Base-by-base conservation (phyloP, 2,329 filamentous ascomycete genomes). In the Aspergillus spinulosporus region DNA sequence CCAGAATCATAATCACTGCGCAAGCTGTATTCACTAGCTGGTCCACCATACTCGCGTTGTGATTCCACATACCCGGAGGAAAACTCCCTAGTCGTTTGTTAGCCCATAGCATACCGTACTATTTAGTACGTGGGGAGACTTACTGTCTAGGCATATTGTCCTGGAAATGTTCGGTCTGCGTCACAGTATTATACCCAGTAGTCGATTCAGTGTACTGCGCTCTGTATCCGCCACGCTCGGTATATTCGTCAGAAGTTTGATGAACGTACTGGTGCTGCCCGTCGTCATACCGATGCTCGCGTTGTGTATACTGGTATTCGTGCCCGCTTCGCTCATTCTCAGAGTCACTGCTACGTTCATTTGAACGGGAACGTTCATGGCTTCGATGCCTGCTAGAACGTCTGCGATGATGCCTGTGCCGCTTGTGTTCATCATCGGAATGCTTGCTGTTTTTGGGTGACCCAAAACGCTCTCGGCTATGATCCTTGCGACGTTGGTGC, bases 31-130 rank as follows among this genome's bases (percentile, higher is more conserved):
- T 29, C 52, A 28, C 57, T 59, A 37, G 56, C 57, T 47, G 55
- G 58, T 11, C 59, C 58, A 34, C 57, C 59, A 51, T 63, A 61
- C 15, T 47, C 56, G 47, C 57, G 58, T 36, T 58, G 61, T 8
- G 56, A 46, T 40, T 67, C 66, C n/a, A 59, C 59, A 50, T 68
- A 68, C 8, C 61, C 59, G 39, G 63, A 48, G 8, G 48, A 56
- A 57, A 45, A 61, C 36, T 58, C 21, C 21, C 21, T 21, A 21
- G 21, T 21, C 21, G 21, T 21, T 21, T 21, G 21, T 21, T 21
- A 21, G 21, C 21, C 21, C 21, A 21, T 21, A 21, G 21, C 21
- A 21, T 21, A 21, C 21, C 21, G 21, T 21, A 21, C 21, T 21
- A 21, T 21, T 21, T 21, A 21, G 21, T 21, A 21, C 21, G 21